These are phyloP conservation scores for Trichomonas vaginalis DNA, from an alignment of 208 protist species.

Conservation along the genomic window DNA sequence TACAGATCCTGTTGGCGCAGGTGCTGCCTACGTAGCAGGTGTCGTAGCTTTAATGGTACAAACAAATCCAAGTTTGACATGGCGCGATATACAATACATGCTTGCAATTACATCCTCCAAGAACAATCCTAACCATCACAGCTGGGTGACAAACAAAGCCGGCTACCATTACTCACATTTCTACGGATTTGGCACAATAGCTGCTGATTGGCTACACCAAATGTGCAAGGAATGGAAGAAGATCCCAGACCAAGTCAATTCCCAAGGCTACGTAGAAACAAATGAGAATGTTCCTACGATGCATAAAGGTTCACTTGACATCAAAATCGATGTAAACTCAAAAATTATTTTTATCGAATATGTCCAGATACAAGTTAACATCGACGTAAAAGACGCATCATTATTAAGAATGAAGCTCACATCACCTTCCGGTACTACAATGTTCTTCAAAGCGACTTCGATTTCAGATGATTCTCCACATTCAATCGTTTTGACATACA, in stretches of 20 bases:
- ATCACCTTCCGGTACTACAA: neutral
- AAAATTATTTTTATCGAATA: neutral
- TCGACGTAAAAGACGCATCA: neutral
- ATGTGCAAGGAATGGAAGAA: neutral
- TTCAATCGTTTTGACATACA: neutral
- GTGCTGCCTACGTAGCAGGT: neutral
- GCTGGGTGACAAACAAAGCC: neutral
- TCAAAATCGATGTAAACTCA: neutral
- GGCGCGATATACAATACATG: neutral
- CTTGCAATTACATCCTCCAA: neutral
- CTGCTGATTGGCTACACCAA: neutral
- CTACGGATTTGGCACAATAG: neutral
- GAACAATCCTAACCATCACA: neutral
- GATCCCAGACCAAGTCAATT: neutral
- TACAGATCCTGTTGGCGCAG: neutral
- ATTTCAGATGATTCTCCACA: neutral
- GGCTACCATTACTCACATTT: neutral
- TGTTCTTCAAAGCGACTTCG: neutral
- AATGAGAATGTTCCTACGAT: neutral
- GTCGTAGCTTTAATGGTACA: neutral
- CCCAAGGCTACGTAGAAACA: neutral
- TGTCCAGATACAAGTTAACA: neutral
- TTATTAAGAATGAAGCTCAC: neutral
- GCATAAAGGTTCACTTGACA: neutral
- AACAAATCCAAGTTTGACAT: neutral